Evolutionary conservation across 2,329 filamentous ascomycete species (phyloP).

Genomic region (Cyphellophora attinorum): DNA sequence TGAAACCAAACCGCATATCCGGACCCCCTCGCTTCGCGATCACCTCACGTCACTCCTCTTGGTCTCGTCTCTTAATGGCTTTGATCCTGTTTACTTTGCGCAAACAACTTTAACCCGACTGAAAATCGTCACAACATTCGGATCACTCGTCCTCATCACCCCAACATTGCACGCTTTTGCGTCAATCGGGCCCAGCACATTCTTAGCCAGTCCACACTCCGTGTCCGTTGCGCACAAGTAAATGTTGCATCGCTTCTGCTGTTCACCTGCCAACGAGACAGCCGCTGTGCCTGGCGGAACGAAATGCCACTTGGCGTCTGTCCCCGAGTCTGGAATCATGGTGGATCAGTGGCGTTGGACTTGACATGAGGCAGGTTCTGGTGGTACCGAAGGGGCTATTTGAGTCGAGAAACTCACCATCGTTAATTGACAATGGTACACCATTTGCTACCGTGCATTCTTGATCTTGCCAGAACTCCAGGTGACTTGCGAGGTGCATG

Average conservation of each 20-base stretch:
- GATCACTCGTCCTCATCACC: neutral
- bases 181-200: neutral
- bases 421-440: too few species aligned
- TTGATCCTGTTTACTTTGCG: too few species aligned
- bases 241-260: neutral
- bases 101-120: neutral
- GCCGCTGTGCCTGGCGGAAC: neutral
- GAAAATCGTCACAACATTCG: neutral
- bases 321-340: neutral
- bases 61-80: too few species aligned
- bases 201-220: neutral
- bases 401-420: too few species aligned
- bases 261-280: neutral
- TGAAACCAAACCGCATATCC: too few species aligned
- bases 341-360: neutral
- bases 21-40: too few species aligned
- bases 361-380: too few species aligned
- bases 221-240: neutral
- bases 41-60: too few species aligned
- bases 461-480: neutral
- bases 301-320: neutral
- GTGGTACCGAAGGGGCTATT: too few species aligned
- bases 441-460: neutral
- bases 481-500: neutral
- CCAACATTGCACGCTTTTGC: neutral